A percentile compares a stretch with the other conserved stretches of the same genome.
Conservation (phyloP, 1,284 basidiomycete genomes). For the Cutaneotrichosporon cavernicola region DNA sequence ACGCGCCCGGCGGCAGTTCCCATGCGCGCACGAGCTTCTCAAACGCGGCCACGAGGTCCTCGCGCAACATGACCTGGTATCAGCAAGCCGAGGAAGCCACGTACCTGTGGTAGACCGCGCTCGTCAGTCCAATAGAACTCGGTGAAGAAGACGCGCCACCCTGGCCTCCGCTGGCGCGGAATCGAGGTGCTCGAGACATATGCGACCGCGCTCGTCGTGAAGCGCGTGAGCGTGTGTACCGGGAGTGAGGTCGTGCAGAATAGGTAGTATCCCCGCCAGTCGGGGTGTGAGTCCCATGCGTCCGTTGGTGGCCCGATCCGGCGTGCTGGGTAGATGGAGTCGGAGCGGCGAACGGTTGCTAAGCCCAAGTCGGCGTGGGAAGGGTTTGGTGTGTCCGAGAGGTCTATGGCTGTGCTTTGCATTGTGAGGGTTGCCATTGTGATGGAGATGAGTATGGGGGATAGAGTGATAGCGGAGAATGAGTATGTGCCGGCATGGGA, state of each 20-base stretch:
- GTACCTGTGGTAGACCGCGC: slow-evolving; percentile 1
- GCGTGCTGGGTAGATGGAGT: neutral
- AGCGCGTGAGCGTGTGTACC: neutral
- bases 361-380: neutral
- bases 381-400: neutral
- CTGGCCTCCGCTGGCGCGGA: neutral
- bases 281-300: neutral
- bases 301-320: neutral
- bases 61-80: slow-evolving; percentile 4
- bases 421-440: neutral
- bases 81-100: neutral
- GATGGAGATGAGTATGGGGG: neutral
- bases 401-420: neutral
- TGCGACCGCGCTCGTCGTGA: slow-evolving; percentile 1
- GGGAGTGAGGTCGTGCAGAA: neutral
- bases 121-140: slow-evolving; percentile 9
- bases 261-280: slow-evolving; percentile 6
- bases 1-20: slow-evolving; percentile 3
- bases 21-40: slow-evolving; percentile 4
- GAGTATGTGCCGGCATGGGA: neutral
- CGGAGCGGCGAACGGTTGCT: neutral
- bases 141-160: slow-evolving; percentile 7
- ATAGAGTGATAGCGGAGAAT: neutral
- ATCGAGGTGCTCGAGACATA: slow-evolving; percentile 7
- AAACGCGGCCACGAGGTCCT: slow-evolving; percentile 5